Evolutionary conservation across 2,329 filamentous ascomycete genomes (phyloP), one percentile per base, ranked within the genome.

Genomic region (Ascochyta fabae): DNA sequence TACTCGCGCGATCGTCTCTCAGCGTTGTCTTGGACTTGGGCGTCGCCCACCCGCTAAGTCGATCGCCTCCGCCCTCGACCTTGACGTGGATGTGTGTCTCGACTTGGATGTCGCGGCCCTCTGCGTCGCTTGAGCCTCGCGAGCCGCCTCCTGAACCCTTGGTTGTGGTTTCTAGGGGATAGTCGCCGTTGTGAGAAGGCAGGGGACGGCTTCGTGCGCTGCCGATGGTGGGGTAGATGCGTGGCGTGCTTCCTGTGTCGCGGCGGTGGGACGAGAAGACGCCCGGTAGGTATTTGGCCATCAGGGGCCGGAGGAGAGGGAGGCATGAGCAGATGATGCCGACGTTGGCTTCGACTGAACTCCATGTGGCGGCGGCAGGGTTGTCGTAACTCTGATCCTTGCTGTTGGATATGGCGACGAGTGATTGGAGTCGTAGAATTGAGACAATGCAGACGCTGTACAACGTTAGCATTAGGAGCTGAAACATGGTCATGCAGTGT

Each of bases 291-390:
- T 47, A 66, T 27, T 61, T 65, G 0, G 64, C 59, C 22, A 73
- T 45, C 2, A 72, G 60, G 6, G 71, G 69, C 1, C 67, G 66
- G 1, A 75, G 60, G 8, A 69, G 59, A 1, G 69, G 70, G 1
- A 74, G 58, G 33, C 70, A 73, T 8, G 73, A 69, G 53, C 72
- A 74, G 10, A 74, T 68, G 29, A 74, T 72, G 15, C 66, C 65
- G n/a, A 74, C 64, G 31, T 70, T 71, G 15, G 59, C 53, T 55
- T 74, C 72, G 16, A 74, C 63, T 0, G 68, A 62, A 13, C 59
- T 64, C 70, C 68, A 74, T 1, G 65, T 68, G 13, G 70, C 72
- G 4, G 70, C 69, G 4, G 66, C 59, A 2, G 70, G 66, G 47
- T 74, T 73, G 41, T 74, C 67, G 60, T 68, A 74, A 24, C 65